Base-by-base conservation (phyloP, 306 rosid species). In the Gastrolobium villosum region DNA sequence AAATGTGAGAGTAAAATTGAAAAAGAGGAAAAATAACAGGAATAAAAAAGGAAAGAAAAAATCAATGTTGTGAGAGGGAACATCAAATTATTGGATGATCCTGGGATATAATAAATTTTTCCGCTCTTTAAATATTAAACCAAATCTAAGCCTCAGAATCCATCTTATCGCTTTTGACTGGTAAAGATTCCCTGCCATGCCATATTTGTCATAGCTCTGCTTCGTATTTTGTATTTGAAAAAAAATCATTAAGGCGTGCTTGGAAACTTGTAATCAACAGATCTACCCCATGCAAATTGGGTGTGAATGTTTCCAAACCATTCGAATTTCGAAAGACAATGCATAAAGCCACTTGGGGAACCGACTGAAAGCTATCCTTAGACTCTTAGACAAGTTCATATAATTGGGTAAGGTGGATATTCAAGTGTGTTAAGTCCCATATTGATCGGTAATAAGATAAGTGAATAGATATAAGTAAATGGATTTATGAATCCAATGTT, bases 171-270 rank as follows among this genome's bases (percentile, higher is more conserved):
- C 85, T 82, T 82, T 88, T 86, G 92, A 84, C 92, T 20, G 59
- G 75, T 76, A 83, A 87, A 85, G 89, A 89, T 85, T 87, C 91
- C 69, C 81, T 71, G 59, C 79, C 81, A 59, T 65, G 43, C 70
- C 82, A 77, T 54, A 15, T 30, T 83, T 82, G 62, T 65, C 80
- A 70, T 75, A 11, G 13, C 41, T 30, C 44, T 82, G 63, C 52
- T 59, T 45, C 77, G 3, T 50, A 35, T 30, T 68, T 68, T 48
- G 66, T 31, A 44, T 64, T 44, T 20, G 26, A 20, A 15, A 55
- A 10, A 64, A 76, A 3, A 2, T n/a, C 39, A 43, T 4, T 7
- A 3, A 37, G 31, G 26, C 1, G 6, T 48, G 46, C 77, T 76
- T 67, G 41, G 74, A 60, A 35, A 55, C 52, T 39, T 50, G 59